A percentile compares a stretch with the other conserved stretches of the same genome.
phyloP scores from a whole-genome alignment of 73 alveolate species.

The Vitrella brassicaformis region DNA sequence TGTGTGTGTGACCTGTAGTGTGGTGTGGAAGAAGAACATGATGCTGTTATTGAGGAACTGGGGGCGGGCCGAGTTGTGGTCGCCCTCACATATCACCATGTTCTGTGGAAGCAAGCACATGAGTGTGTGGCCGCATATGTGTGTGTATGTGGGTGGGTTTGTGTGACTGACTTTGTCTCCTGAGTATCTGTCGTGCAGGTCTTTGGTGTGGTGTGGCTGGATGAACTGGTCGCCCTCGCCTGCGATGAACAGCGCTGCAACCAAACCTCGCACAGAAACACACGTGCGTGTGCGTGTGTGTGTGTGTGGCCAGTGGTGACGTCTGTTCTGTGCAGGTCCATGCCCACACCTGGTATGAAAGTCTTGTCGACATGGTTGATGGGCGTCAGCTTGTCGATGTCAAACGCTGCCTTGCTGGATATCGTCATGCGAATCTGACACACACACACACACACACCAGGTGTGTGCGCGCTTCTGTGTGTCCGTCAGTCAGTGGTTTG shows the following conservation, averaged over 20 bases:
- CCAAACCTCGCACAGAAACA: no score
- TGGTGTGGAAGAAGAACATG: not conserved
- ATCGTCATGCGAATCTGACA: conserved; percentile 61
- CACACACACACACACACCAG: not conserved
- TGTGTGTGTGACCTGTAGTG: no score
- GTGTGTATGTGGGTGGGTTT: no score
- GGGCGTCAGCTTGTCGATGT: conserved; percentile 70
- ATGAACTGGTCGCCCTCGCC: conserved; percentile 85
- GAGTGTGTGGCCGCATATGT: no score
- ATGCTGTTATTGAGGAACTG: conserved; percentile 32
- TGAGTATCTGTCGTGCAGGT: conserved; percentile 77
- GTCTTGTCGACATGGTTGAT: conserved; percentile 38
- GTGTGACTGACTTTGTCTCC: conserved; percentile 72
- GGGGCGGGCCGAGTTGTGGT: conserved; percentile 62
- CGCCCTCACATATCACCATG: conserved; percentile 57
- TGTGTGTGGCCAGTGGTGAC: no score
- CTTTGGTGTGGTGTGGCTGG: conserved; percentile 78
- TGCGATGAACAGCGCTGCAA: conserved; percentile 41
- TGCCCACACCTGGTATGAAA: not conserved
- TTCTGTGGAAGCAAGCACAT: no score
- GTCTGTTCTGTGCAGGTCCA: no score
- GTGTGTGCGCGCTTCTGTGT: not conserved
- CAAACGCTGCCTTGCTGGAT: conserved; percentile 72
- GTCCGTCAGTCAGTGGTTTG: not conserved
- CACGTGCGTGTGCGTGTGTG: no score